phyloP scores from a whole-genome alignment of 345 rosid species.

The Anastatica hierochuntica region DNA sequence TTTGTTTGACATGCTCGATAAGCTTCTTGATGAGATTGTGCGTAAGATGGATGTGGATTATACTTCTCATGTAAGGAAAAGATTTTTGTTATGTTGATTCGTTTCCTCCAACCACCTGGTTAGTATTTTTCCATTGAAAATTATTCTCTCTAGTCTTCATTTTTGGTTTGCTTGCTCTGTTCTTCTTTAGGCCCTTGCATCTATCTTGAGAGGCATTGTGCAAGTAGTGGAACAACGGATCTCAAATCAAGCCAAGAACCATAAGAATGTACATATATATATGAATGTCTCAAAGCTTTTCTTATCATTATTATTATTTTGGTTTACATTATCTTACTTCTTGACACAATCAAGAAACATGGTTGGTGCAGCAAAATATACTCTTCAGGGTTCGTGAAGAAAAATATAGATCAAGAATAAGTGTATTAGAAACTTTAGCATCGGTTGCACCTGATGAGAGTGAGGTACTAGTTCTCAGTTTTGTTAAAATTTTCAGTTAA shows the following conservation, averaged over 20 bases:
- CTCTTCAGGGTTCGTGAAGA: slow-evolving; percentile 55
- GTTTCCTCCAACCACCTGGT: too few relatives aligned
- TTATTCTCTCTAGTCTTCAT: slow-evolving; percentile 5
- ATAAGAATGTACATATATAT: slow-evolving; percentile 74
- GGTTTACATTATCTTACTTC: slow-evolving; percentile 8
- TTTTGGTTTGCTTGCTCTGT: not conserved
- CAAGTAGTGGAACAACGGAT: slow-evolving; percentile 63
- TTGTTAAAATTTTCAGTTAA: too few relatives aligned
- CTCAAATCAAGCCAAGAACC: slow-evolving; percentile 56
- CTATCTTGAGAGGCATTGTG: slow-evolving; percentile 46
- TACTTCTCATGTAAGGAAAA: slow-evolving; percentile 52
- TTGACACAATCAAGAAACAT: slow-evolving; percentile 18
- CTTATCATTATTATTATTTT: too few relatives aligned
- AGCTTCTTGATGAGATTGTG: slow-evolving; percentile 59
- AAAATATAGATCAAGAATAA: slow-evolving; percentile 64
- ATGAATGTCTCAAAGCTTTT: slow-evolving; percentile 17
- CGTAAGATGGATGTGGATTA: slow-evolving; percentile 62
- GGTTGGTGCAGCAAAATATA: slow-evolving; percentile 59
- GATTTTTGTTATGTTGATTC: slow-evolving; percentile 6
- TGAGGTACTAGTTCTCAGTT: too few relatives aligned
- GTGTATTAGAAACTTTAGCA: slow-evolving; percentile 66
- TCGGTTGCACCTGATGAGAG: slow-evolving; percentile 65
- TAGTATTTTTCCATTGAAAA: slow-evolving; percentile 7
- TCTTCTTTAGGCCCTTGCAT: slow-evolving; percentile 41
- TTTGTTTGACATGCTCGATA: slow-evolving; percentile 50